A percentile compares a stretch with the other conserved stretches of the same genome.
Evolutionary conservation across 2,329 filamentous ascomycete genomes (phyloP).

Genomic region (Clarireedia hainanense): DNA sequence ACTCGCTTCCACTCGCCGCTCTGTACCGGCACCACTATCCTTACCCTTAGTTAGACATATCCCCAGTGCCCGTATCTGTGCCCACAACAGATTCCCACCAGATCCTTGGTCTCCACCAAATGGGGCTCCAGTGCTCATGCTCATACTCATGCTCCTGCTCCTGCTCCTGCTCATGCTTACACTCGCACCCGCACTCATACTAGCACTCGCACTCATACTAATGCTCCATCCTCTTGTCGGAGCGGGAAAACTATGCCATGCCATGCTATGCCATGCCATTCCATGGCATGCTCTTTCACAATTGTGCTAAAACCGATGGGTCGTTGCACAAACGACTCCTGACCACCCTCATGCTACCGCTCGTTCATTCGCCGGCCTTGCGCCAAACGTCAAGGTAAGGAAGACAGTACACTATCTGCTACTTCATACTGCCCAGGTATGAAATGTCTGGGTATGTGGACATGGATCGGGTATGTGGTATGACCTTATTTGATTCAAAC

Average conservation of each 20-base stretch:
- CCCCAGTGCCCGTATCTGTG: slow-evolving; percentile 10
- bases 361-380: background rate
- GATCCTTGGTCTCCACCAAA: no score
- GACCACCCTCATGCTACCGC: background rate
- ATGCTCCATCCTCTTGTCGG: no score
- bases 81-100: background rate
- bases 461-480: slow-evolving; percentile 1
- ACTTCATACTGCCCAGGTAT: background rate
- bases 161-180: no score
- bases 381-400: background rate
- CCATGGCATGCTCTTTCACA: no score
- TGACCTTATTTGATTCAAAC: slow-evolving; percentile 2
- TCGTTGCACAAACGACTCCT: background rate
- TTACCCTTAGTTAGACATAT: background rate
- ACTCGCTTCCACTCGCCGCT: background rate
- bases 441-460: slow-evolving; percentile 1
- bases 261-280: no score
- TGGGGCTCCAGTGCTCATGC: no score
- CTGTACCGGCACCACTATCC: background rate
- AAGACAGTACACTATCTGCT: background rate
- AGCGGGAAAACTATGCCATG: no score
- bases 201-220: no score
- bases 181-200: no score
- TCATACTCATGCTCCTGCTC: no score
- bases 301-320: no score